A percentile compares a stretch with the other conserved stretches of the same genome.
Evolutionary conservation across 2,329 filamentous ascomycete species (phyloP).

Genomic region (Neurospora sp.): DNA sequence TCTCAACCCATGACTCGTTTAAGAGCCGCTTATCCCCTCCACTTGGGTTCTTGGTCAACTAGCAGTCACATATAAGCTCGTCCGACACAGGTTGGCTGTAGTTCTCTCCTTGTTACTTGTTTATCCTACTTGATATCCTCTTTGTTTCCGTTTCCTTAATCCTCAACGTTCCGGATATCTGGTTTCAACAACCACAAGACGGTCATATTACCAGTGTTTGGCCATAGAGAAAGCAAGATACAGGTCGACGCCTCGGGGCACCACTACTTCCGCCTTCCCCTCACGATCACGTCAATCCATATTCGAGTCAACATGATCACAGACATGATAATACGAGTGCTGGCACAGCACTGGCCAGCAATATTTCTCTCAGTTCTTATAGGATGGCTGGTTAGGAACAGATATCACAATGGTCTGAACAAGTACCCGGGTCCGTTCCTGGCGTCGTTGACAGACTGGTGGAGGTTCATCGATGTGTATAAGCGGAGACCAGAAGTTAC

Average conservation of each 20-base stretch:
- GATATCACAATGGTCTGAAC: slow-evolving; percentile 48
- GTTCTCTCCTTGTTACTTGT: not conserved
- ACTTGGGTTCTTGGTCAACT: not conserved
- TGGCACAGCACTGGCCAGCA: slow-evolving; percentile 34
- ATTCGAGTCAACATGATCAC: slow-evolving; percentile 20
- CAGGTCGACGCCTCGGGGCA: not conserved
- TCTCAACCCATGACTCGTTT: not conserved
- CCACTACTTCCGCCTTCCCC: not conserved
- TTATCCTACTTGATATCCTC: not conserved
- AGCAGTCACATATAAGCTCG: not conserved
- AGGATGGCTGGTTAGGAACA: slow-evolving; percentile 37
- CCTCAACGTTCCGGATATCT: not conserved
- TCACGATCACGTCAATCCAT: not conserved
- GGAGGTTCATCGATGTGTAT: slow-evolving; percentile 62
- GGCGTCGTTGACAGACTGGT: slow-evolving; percentile 61
- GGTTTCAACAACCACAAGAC: not conserved
- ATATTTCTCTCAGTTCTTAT: slow-evolving; percentile 23
- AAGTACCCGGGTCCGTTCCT: slow-evolving; percentile 63
- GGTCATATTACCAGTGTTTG: not conserved
- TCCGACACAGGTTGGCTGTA: not conserved
- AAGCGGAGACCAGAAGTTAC: slow-evolving; percentile 56
- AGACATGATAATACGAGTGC: slow-evolving; percentile 24
- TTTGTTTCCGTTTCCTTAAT: not conserved
- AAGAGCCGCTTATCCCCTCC: slow-evolving; percentile 5
- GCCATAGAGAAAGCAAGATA: not conserved